Base-by-base conservation (phyloP, 352 stramenopile species). In the Globisporangium carolinianum region DNA sequence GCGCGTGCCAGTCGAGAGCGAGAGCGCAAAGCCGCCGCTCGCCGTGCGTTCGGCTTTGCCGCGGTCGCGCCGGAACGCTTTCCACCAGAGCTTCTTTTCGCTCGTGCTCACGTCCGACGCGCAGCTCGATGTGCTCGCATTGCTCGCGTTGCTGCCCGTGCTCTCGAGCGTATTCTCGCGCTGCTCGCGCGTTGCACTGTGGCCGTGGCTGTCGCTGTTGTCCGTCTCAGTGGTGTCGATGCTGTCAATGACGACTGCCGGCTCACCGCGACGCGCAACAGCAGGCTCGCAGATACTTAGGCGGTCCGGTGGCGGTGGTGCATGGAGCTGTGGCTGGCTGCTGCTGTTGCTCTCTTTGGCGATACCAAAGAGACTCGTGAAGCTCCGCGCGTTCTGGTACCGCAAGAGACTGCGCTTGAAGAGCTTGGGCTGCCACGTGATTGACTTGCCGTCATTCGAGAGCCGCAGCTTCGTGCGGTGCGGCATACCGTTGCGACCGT, bases 341-440 rank as follows among this genome's bases (percentile, higher is more conserved):
- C 38, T 67, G 46, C 66, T 64, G 45, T 71, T 78, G 47, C 18
- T 51, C 11, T 82, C 74, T 38, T 70, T 72, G 5, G 65, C 61
- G 35, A 69, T 61, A 17, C 75, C 75, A 60, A 91, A 89, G 10
- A 91, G 68, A 51, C 69, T 86, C 14, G 77, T 82, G 53, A 91
- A 74, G 41, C 69, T 81, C 10, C 77, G 77, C 39, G 79, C 76
- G 38, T 89, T 91, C 53, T 87, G 78, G 57, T 86, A 91, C 4
- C 79, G 77, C 9, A 91, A 61, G 32, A 89, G 63, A 0, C 80
- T 71, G 11, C 78, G 74, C 57, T 91, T 91, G n/a, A 89, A 60
- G 14, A 89, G 57, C 57, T 92, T 91, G 0, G 80, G 77, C 61
- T 87, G 76, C 84, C 84, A 94, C 51, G 71, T 83, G 32, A 94